Evolutionary conservation across 345 rosid species (phyloP).

Genomic region (Syzygium grande): DNA sequence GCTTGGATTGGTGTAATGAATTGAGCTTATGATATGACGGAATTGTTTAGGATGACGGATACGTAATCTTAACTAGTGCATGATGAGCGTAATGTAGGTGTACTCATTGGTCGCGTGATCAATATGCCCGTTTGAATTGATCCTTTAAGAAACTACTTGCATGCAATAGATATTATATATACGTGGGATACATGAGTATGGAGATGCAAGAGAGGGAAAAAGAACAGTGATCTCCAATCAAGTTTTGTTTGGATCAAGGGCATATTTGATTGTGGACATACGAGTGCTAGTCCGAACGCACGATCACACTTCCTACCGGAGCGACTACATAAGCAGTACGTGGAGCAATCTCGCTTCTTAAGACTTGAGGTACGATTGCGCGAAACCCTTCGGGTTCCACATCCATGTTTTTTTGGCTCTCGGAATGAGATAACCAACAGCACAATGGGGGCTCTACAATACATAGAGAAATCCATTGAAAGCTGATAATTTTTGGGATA

Average conservation of each 20-base stretch:
- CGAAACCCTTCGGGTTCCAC: background rate
- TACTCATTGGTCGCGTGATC: background rate
- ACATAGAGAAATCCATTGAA: background rate
- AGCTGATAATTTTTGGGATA: background rate
- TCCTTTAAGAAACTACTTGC: background rate
- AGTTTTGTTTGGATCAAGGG: background rate
- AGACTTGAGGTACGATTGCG: background rate
- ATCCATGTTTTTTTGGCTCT: background rate
- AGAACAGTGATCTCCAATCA: background rate
- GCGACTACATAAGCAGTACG: background rate
- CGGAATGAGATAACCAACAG: background rate
- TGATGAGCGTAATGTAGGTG: background rate
- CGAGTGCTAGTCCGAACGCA: background rate
- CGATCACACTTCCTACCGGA: background rate
- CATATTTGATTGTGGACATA: background rate
- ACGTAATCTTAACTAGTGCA: background rate
- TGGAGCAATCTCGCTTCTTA: background rate
- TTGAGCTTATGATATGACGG: background rate
- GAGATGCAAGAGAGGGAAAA: background rate
- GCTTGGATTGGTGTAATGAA: background rate
- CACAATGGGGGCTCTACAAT: background rate
- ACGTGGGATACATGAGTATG: background rate
- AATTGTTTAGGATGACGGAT: fast-evolving
- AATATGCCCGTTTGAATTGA: background rate
- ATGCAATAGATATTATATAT: background rate